A percentile compares a stretch with the other conserved stretches of the same genome.
These are phyloP conservation scores for Citrus australasica DNA, from an alignment of 345 rosid species.

Conservation along the genomic window DNA sequence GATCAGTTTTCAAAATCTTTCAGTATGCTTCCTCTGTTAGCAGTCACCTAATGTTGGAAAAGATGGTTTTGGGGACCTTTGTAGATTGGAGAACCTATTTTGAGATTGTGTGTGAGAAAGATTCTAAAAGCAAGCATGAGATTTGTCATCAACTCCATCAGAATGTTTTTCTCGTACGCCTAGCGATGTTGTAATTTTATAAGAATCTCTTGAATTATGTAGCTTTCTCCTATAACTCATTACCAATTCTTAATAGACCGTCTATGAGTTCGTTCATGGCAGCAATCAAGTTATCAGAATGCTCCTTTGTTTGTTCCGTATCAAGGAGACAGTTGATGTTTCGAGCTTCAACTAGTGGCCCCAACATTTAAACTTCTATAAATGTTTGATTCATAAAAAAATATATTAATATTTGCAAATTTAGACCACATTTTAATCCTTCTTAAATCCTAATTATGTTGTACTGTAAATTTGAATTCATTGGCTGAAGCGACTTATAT, in stretches of 20 bases:
- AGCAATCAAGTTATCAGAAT: slow-evolving; percentile 26
- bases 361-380: too few species aligned
- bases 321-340: slow-evolving; percentile 37
- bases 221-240: slow-evolving; percentile 28
- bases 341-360: slow-evolving; percentile 23
- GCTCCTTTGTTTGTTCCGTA: slow-evolving; percentile 40
- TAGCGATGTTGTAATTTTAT: neutral
- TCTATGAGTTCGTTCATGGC: slow-evolving; percentile 37
- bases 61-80: neutral
- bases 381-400: too few species aligned
- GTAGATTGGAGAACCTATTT: neutral
- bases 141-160: neutral
- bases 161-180: neutral
- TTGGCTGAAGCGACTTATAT: too few species aligned
- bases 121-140: neutral
- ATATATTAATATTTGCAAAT: too few species aligned
- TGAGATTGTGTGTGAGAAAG: neutral
- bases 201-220: neutral
- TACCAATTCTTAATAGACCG: slow-evolving; percentile 33
- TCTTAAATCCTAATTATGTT: too few species aligned
- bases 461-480: too few species aligned
- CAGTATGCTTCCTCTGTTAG: too few species aligned
- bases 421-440: too few species aligned
- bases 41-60: too few species aligned
- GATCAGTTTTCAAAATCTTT: too few species aligned